These are phyloP conservation scores for Adansonia grandidieri DNA, from an alignment of 441 rosid species.

Conservation along the genomic window DNA sequence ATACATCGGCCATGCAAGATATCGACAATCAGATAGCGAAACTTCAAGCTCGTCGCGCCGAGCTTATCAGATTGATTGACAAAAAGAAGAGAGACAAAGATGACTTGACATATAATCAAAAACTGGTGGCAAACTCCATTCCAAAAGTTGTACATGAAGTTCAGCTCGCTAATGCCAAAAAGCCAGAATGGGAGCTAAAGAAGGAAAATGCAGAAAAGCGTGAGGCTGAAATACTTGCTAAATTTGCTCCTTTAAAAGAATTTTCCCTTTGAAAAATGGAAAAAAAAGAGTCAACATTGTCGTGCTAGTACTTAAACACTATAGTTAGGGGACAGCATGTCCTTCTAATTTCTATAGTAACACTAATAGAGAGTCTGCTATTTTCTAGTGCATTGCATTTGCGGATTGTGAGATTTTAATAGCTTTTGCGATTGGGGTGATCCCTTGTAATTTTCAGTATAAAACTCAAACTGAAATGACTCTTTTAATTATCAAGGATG, in stretches of 20 bases:
- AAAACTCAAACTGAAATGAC: no score
- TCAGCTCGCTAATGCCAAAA: conserved; percentile 56
- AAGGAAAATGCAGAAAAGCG: conserved; percentile 54
- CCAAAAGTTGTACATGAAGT: conserved; percentile 59
- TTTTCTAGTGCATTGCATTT: no score
- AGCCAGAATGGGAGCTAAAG: conserved; percentile 60
- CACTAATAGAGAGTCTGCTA: no score
- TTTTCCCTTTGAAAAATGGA: conserved; percentile 38
- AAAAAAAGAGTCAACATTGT: not conserved
- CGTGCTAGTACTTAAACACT: not conserved
- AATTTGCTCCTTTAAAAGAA: conserved; percentile 59
- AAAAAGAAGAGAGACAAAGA: conserved; percentile 47
- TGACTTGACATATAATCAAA: conserved; percentile 52
- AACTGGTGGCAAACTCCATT: conserved; percentile 55
- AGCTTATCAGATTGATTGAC: conserved; percentile 43
- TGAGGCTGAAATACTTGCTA: conserved; percentile 59
- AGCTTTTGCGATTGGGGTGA: no score
- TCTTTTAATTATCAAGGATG: no score
- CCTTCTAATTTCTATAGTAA: not conserved
- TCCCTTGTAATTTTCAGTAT: no score
- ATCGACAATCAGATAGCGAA: conserved; percentile 63
- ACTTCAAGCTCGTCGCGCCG: conserved; percentile 54
- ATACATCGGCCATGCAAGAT: conserved; percentile 45
- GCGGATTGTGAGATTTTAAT: no score
- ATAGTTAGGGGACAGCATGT: not conserved